Evolutionary conservation across 2,329 filamentous ascomycete species (phyloP), one percentile per base, ranked within the genome.

Genomic region (Microdochium trichocladiopsis): DNA sequence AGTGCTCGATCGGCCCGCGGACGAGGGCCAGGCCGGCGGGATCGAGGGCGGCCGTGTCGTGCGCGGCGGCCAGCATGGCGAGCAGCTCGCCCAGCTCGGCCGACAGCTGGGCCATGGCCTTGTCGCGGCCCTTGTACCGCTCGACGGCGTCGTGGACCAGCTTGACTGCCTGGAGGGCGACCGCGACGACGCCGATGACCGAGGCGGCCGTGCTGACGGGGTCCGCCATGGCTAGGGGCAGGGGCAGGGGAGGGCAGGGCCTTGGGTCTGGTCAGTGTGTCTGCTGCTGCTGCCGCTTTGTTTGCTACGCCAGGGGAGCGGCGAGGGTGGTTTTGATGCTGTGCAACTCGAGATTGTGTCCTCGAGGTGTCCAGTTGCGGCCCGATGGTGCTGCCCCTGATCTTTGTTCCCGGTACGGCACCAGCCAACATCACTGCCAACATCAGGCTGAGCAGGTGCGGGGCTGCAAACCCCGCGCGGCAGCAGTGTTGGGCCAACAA

Each of bases 121-220:
- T 68, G 50, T 70, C 56, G 50, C 66, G 67, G 47, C 58, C 64
- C 57, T 63, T 63, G 54, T 63, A 70, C 52, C 66, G 63, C 53
- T 58, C 58, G 22, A 71, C 61, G 31, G 65, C 63, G 18, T 64
- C 62, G 48, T 59, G 58, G 25, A 72, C 67, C 28, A 62, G 60
- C 50, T 60, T 65, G 45, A 60, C 57, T n/a, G 68, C 64, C 55
- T 65, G 55, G 53, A 69, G 52, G n/a, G 68, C 61, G 21, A 66
- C 63, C 28, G 66, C 65, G 51, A 65, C 58, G 18, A 69, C 52
- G 48, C 63, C 62, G 50, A 71, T 50, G 50, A 62, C 53, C 21
- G 64, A 66, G 37, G 63, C 66, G 53, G 61, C 57, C 51, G 68
- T 61, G 51, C 66, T 69, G 48, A 68, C 59, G 52, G 47, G 47